A percentile compares a stretch with the other conserved stretches of the same genome.
phyloP scores from a whole-genome alignment of 169 alveolate genomes.

The Sarcocystis neurona region DNA sequence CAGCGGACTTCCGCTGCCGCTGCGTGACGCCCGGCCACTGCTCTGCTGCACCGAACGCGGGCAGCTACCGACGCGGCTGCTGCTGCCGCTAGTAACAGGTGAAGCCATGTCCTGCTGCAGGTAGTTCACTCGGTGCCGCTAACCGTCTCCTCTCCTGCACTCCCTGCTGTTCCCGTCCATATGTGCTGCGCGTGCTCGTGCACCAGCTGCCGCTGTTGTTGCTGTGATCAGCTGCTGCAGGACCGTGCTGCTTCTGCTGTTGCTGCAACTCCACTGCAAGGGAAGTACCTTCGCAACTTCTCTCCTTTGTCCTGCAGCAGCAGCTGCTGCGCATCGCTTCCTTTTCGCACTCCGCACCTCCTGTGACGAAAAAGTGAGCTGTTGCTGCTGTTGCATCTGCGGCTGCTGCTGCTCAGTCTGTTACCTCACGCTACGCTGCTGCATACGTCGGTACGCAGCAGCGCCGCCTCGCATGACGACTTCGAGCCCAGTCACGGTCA shows the following conservation, averaged over 20 bases:
- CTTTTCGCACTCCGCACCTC: too few species aligned
- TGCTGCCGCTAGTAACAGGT: not conserved
- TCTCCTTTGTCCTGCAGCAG: not conserved
- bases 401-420: too few species aligned
- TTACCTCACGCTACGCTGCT: too few species aligned
- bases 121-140: not conserved
- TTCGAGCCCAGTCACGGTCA: too few species aligned
- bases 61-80: conserved; percentile 3
- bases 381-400: too few species aligned
- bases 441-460: too few species aligned
- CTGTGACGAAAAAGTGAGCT: too few species aligned
- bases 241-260: conserved; percentile 23
- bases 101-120: not conserved
- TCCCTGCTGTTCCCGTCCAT: too few species aligned
- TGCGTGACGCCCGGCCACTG: not conserved
- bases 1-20: not conserved
- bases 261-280: conserved; percentile 18
- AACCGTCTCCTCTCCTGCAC: conserved; percentile 12
- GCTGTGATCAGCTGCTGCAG: conserved; percentile 13
- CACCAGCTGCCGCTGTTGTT: conserved; percentile 18
- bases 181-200: not conserved
- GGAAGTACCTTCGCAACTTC: not conserved
- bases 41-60: not conserved
- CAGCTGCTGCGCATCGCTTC: too few species aligned
- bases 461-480: too few species aligned